A percentile compares a stretch with the other conserved stretches of the same genome.
phyloP scores from a whole-genome alignment of 2,329 filamentous ascomycete genomes.

The Cryphonectria japonica region DNA sequence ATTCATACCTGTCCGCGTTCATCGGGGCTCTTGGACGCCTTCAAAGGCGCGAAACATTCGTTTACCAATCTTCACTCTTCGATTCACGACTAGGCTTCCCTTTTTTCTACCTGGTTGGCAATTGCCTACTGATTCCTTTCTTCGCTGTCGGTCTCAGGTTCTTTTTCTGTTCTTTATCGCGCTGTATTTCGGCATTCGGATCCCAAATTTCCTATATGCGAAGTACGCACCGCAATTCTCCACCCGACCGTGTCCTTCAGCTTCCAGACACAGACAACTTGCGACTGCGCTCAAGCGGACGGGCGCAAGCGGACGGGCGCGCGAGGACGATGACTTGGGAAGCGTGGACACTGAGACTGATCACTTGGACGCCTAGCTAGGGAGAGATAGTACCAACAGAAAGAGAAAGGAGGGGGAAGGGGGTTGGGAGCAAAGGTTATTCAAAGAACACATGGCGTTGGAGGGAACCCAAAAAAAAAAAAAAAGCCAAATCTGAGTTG shows the following conservation, averaged over 20 bases:
- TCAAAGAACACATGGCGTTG: background rate
- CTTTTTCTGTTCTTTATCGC: background rate
- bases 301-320: background rate
- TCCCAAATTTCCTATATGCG: constrained; percentile 25
- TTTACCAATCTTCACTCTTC: constrained; percentile 7
- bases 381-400: constrained; percentile 8
- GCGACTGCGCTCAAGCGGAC: background rate
- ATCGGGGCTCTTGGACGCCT: constrained; percentile 19
- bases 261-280: background rate
- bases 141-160: background rate
- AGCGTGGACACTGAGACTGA: background rate
- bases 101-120: constrained; percentile 7
- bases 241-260: background rate
- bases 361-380: background rate
- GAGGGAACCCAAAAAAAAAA: constrained; percentile 12
- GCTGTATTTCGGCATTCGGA: background rate
- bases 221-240: constrained; percentile 12
- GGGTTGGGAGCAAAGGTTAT: background rate
- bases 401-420: background rate
- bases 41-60: constrained; percentile 14
- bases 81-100: background rate
- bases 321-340: background rate
- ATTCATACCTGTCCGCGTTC: constrained; percentile 31
- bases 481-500: constrained; percentile 21
- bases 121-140: constrained; percentile 22